Evolutionary conservation across 1,284 basidiomycete species (phyloP), one percentile per base, ranked within the genome.

Genomic region (Sphaerobolus stellatus): DNA sequence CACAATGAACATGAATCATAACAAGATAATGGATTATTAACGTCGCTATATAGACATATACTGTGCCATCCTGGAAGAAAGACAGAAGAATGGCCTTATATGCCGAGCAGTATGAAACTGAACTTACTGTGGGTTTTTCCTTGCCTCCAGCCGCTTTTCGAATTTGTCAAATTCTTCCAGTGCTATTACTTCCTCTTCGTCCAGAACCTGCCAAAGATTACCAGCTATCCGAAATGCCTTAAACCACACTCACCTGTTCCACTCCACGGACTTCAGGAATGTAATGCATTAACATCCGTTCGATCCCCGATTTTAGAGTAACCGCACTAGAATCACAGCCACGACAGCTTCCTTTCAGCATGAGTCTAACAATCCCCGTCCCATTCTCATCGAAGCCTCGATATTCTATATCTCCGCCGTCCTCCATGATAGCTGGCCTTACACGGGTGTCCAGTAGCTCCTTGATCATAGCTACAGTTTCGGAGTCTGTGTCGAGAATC

Each of bases 271-370:
- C 96, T 72, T 99, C 95, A 5, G 96, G 96, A 53, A 99, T 92
- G 66, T 98, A 99, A 72, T 99, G 96, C 92, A 93, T 96, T 65
- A 99, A 76, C 97, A 99, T 99, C 58, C 96, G 80, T 76, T 99
- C 97, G 53, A 98, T 96, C 3, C 95, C 94, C 61, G 82, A 86
- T 79, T 98, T 99, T 58, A 99, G 77, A 16, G 96, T 99, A 27
- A 99, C 95, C 11, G 92, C 88, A 65, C 90, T 93, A 33, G 90
- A 93, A 60, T 86, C 86, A 72, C 96, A 99, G 6, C 97, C 96
- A 65, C 96, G 77, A 74, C 96, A 99, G 66, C 92, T 95, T 22
- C 96, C 96, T 76, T 98, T 99, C 59, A 99, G 76, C 73, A 90
- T 97, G 36, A 99, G 81, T 66, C 83, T 71, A 33, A 84, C 81